Evolutionary conservation across 306 rosid genomes (phyloP).

Genomic region (Cucurbita ficifolia): DNA sequence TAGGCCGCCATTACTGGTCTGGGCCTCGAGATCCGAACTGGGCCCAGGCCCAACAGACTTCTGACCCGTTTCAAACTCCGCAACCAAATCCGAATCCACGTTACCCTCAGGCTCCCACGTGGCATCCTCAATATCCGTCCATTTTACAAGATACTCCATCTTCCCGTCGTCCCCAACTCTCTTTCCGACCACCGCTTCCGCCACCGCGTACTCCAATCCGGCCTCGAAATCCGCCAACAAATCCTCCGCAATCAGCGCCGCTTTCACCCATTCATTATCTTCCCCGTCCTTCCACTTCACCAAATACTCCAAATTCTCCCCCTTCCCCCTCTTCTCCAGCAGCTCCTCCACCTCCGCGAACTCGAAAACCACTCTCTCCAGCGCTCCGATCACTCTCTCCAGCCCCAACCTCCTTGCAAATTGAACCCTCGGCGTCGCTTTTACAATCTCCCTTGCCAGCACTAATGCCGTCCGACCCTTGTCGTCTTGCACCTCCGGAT

Average conservation of each 20-base stretch:
- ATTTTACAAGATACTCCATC: conserved; percentile 52
- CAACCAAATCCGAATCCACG: conserved; percentile 52
- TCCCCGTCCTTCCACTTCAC: conserved; percentile 74
- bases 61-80: conserved; percentile 20
- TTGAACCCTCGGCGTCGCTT: conserved; percentile 48
- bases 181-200: conserved; percentile 50
- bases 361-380: conserved; percentile 59
- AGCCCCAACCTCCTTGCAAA: conserved; percentile 52
- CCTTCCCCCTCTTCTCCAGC: conserved; percentile 66
- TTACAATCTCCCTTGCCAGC: conserved; percentile 43
- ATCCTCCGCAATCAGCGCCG: conserved; percentile 48
- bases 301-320: conserved; percentile 48
- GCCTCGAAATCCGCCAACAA: conserved; percentile 62
- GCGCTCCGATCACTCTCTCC: conserved; percentile 29
- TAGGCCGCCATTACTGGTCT: conserved; percentile 13
- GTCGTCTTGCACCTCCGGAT: conserved; percentile 42
- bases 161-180: conserved; percentile 59
- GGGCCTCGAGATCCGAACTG: conserved; percentile 1
- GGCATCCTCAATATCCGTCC: conserved; percentile 70
- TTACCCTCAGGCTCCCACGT: conserved; percentile 86
- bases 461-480: conserved; percentile 48
- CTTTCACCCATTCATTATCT: conserved; percentile 72
- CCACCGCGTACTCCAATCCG: conserved; percentile 78
- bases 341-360: conserved; percentile 66
- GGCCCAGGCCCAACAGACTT: neutral